These are phyloP conservation scores for Backusella liffmaniae DNA, from an alignment of 192 early-diverging fungal genomes.

Conservation along the genomic window DNA sequence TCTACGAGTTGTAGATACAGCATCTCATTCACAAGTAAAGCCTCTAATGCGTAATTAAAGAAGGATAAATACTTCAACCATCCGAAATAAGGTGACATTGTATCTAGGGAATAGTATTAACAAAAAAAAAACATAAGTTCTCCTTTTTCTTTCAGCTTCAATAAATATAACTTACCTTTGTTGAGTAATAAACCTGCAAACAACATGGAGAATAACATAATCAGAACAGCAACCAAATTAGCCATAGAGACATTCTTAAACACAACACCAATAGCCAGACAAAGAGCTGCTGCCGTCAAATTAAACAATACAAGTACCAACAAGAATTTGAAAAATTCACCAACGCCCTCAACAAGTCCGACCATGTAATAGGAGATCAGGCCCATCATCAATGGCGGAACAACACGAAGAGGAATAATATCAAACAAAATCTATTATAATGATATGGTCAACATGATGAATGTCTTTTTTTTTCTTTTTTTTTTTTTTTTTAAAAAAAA, in stretches of 20 bases:
- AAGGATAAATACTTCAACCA: conserved; percentile 77
- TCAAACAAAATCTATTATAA: conserved; percentile 50
- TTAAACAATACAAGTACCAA: conserved; percentile 81
- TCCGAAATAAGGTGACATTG: conserved; percentile 61
- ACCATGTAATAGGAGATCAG: conserved; percentile 87
- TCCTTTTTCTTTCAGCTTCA: not conserved
- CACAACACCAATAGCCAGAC: conserved; percentile 74
- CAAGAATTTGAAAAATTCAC: conserved; percentile 70
- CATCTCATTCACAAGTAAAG: conserved; percentile 88
- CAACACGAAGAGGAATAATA: conserved; percentile 71
- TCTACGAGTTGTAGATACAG: conserved; percentile 76
- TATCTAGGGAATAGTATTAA: conserved; percentile 43
- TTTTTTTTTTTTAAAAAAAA: too few species aligned
- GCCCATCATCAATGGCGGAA: conserved; percentile 79
- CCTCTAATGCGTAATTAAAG: conserved; percentile 91
- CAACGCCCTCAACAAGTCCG: conserved; percentile 61
- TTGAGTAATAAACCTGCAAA: conserved; percentile 91
- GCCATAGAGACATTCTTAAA: conserved; percentile 72
- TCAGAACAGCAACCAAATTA: conserved; percentile 73
- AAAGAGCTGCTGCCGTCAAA: conserved; percentile 71
- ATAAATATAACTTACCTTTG: conserved; percentile 50
- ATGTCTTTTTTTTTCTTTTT: not conserved
- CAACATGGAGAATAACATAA: conserved; percentile 85
- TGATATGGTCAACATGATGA: not conserved
- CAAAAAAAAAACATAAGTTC: not conserved